phyloP scores from a whole-genome alignment of 1,284 basidiomycete genomes.

The Mrakiaceae sp. region DNA sequence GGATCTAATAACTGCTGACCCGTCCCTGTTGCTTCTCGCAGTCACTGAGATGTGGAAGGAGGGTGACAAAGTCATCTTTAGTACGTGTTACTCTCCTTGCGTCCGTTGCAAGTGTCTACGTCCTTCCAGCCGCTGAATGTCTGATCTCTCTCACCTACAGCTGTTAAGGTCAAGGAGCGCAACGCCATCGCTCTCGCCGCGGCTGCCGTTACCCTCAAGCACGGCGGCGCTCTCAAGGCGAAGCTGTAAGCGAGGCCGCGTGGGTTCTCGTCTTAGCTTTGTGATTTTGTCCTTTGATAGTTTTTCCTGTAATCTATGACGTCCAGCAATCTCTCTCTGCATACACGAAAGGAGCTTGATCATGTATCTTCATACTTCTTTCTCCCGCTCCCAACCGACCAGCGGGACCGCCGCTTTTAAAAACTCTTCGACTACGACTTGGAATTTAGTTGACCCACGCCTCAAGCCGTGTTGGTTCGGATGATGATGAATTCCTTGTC shows the following conservation, averaged over 20 bases:
- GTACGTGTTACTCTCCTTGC: constrained; percentile 40
- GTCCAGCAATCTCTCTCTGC: too few relatives aligned
- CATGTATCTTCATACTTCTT: too few relatives aligned
- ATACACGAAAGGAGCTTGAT: too few relatives aligned
- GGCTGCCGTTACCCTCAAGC: constrained; percentile 41
- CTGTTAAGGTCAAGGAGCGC: constrained; percentile 42
- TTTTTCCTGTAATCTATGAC: too few relatives aligned
- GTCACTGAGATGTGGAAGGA: constrained; percentile 98
- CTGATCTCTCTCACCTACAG: constrained; percentile 19
- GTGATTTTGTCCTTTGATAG: not conserved
- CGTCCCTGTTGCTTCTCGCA: not conserved
- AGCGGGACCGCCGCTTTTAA: too few relatives aligned
- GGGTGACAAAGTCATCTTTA: constrained; percentile 79
- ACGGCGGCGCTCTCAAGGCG: constrained; percentile 25
- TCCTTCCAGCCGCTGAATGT: not conserved
- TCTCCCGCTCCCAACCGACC: too few relatives aligned
- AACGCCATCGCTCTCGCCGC: constrained; percentile 39
- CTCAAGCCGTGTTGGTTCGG: too few relatives aligned
- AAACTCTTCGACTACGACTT: too few relatives aligned
- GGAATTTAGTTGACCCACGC: too few relatives aligned
- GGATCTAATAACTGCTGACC: not conserved
- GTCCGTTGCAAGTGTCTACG: too few relatives aligned
- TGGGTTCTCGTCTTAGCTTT: not conserved
- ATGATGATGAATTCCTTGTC: too few relatives aligned
- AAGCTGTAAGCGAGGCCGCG: constrained; percentile 24